Conservation (phyloP, 2,329 filamentous ascomycete species). For the Teratosphaeria gauchensis region DNA sequence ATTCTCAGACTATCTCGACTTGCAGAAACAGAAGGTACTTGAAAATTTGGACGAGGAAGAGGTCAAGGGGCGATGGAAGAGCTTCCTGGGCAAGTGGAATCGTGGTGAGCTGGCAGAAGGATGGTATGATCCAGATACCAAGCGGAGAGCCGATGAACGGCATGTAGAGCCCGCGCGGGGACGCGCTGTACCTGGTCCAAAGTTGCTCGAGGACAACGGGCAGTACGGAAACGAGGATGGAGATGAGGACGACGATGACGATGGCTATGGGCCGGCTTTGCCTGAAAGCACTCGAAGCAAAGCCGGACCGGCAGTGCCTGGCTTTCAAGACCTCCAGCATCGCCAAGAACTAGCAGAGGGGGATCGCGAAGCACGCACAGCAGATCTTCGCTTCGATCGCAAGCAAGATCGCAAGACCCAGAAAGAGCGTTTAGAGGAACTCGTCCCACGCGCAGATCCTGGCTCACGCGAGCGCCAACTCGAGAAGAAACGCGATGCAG, state of each 20-base stretch:
- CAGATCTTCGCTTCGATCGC: constrained; percentile 52
- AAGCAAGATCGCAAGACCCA: constrained; percentile 56
- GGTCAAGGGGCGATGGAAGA: constrained; percentile 79
- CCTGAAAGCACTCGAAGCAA: constrained; percentile 24
- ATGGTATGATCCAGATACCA: constrained; percentile 81
- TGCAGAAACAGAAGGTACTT: constrained; percentile 71
- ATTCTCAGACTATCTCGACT: constrained; percentile 74
- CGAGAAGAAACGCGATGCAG: constrained; percentile 70
- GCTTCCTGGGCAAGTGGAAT: constrained; percentile 89
- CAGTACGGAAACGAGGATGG: constrained; percentile 2
- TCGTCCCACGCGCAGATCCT: constrained; percentile 71
- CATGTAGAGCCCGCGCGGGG: constrained; percentile 3
- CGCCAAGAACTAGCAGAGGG: constrained; percentile 43
- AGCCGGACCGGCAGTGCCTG: constrained; percentile 56
- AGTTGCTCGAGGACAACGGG: constrained; percentile 12
- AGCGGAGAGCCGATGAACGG: constrained; percentile 41
- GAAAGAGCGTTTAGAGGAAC: constrained; percentile 66
- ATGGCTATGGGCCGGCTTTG: constrained; percentile 47
- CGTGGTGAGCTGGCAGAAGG: constrained; percentile 73
- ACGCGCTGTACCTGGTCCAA: neutral
- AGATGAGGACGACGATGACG: constrained; percentile 38
- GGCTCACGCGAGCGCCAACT: constrained; percentile 74
- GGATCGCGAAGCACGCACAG: constrained; percentile 33
- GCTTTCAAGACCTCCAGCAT: constrained; percentile 61
- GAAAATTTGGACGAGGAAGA: constrained; percentile 65